Conservation (phyloP, 2,329 filamentous ascomycete species). For the Bipolaris gigantea region DNA sequence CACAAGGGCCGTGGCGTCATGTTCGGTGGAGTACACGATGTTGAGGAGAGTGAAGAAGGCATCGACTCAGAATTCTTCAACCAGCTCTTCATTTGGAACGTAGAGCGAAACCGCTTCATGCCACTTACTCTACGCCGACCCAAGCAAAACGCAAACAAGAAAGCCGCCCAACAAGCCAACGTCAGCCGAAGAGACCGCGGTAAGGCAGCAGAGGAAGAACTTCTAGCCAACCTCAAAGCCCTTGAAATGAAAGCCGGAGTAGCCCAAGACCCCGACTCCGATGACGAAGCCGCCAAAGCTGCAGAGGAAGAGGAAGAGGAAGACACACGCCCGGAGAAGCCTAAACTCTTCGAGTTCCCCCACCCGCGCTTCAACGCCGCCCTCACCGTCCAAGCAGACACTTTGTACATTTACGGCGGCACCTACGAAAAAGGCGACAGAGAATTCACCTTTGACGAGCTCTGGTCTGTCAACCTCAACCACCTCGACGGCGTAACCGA, state of each 20-base stretch:
- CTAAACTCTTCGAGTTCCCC: constrained; percentile 76
- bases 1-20: constrained; percentile 91
- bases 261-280: constrained; percentile 46
- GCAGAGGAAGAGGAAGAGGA: constrained; percentile 50
- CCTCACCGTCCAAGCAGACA: constrained; percentile 86
- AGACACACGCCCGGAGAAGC: constrained; percentile 57
- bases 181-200: constrained; percentile 64
- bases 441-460: constrained; percentile 93
- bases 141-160: constrained; percentile 66
- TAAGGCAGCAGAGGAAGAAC: constrained; percentile 88
- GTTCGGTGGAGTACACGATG: constrained; percentile 93
- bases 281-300: constrained; percentile 30
- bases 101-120: constrained; percentile 95
- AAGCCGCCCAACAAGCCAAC: constrained; percentile 45
- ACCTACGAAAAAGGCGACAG: constrained; percentile 94
- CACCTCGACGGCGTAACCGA: constrained; percentile 94
- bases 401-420: constrained; percentile 90
- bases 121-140: constrained; percentile 76
- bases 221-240: constrained; percentile 82
- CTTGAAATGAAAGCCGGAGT: constrained; percentile 74
- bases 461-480: constrained; percentile 90
- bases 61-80: constrained; percentile 99
- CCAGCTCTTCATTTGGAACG: constrained; percentile 86
- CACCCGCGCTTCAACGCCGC: constrained; percentile 90
- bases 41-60: constrained; percentile 87